These are phyloP conservation scores for Clitopilus passeckerianus DNA, from an alignment of 768 basidiomycete species.

Conservation along the genomic window DNA sequence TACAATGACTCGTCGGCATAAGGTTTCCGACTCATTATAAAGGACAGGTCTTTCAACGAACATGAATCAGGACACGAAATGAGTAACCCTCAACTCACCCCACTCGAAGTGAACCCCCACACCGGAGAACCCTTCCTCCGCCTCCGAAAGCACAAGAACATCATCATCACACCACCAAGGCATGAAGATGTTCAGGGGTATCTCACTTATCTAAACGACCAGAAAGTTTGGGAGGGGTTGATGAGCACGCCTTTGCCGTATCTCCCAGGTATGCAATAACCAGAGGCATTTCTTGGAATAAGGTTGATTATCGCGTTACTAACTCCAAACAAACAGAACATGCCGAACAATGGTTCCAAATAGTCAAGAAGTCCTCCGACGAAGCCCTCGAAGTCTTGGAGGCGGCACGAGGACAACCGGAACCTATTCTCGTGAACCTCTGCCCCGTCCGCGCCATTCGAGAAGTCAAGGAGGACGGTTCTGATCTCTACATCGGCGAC, in stretches of 20 bases:
- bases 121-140: constrained; percentile 44
- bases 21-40: not conserved
- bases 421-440: constrained; percentile 25
- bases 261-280: constrained; percentile 21
- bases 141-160: constrained; percentile 41
- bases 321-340: constrained; percentile 22
- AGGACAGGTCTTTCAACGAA: not conserved
- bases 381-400: constrained; percentile 24
- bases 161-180: constrained; percentile 59
- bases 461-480: constrained; percentile 54
- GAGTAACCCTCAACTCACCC: constrained; percentile 21
- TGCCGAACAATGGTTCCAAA: constrained; percentile 21
- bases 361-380: constrained; percentile 21
- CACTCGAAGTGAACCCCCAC: constrained; percentile 25
- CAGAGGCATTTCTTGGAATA: not conserved
- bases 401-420: constrained; percentile 13
- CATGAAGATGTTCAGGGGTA: constrained; percentile 32
- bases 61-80: not conserved
- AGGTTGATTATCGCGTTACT: not conserved
- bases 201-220: constrained; percentile 44
- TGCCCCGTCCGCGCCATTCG: constrained; percentile 49
- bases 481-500: constrained; percentile 50
- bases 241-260: constrained; percentile 53
- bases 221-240: constrained; percentile 39
- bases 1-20: too few relatives aligned